Conservation (phyloP, 257 asterid species). For the Fraxinus quadrangulata region DNA sequence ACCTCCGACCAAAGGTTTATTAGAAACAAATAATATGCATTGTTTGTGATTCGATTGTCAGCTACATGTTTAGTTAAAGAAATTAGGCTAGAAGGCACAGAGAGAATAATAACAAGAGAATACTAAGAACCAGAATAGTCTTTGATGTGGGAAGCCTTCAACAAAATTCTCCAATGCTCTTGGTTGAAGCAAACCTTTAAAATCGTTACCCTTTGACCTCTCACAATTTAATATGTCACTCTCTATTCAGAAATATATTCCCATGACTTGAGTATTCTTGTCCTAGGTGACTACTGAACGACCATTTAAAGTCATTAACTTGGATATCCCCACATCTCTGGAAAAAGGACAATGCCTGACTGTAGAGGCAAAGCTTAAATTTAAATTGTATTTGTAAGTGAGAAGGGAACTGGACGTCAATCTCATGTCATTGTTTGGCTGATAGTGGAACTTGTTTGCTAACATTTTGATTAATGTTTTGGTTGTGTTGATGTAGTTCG, state of each 20-base stretch:
- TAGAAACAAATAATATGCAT: background rate
- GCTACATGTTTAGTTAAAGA: background rate
- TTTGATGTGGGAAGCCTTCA: background rate
- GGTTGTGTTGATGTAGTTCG: background rate
- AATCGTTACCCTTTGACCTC: background rate
- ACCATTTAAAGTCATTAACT: background rate
- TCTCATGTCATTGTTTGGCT: background rate
- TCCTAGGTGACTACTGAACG: constrained; percentile 3
- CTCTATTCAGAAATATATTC: background rate
- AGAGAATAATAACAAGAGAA: background rate
- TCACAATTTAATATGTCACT: background rate
- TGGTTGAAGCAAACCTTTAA: background rate
- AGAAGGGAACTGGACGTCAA: background rate
- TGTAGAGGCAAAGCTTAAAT: background rate
- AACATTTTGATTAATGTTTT: background rate
- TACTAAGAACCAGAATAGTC: background rate
- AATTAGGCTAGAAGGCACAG: background rate
- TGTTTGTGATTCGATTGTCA: background rate
- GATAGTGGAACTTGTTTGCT: background rate
- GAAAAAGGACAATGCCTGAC: background rate
- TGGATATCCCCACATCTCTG: background rate
- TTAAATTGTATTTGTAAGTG: background rate
- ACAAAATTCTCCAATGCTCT: background rate
- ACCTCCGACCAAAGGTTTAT: background rate
- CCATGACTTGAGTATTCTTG: constrained; percentile 9